phyloP scores from a whole-genome alignment of 2,329 filamentous ascomycete species.

The Huntiella omanensis region DNA sequence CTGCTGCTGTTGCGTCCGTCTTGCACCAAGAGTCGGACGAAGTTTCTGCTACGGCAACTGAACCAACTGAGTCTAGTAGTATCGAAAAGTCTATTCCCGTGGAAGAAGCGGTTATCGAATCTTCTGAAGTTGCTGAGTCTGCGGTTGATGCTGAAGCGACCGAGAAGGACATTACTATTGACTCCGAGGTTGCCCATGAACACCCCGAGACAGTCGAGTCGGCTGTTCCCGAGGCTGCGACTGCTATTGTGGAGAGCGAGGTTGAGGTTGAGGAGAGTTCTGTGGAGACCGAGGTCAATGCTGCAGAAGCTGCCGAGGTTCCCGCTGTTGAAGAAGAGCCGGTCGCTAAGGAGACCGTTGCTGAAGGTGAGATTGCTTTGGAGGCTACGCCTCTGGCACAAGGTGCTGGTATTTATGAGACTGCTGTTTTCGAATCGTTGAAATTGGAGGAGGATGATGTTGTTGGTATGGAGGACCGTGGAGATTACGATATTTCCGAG shows the following conservation, averaged over 20 bases:
- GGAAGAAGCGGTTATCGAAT: neutral
- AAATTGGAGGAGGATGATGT: slow-evolving; percentile 1
- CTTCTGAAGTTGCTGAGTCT: neutral
- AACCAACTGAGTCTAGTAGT: neutral
- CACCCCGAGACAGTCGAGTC: neutral
- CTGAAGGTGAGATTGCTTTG: neutral
- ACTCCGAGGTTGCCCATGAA: neutral
- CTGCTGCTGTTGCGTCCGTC: neutral
- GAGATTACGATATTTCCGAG: slow-evolving; percentile 2
- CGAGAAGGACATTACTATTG: neutral
- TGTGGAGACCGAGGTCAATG: neutral
- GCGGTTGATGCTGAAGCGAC: neutral
- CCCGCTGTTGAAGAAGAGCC: neutral
- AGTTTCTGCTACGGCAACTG: neutral
- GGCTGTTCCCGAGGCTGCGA: neutral
- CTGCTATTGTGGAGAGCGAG: neutral
- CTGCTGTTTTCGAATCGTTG: neutral
- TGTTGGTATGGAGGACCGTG: slow-evolving; percentile 2
- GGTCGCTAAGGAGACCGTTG: neutral
- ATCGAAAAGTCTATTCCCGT: neutral
- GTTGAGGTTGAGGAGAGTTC: neutral
- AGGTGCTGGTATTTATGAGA: neutral
- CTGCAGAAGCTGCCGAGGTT: neutral
- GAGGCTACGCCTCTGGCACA: slow-evolving; percentile 5
- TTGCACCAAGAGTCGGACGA: neutral